Percentiles rank a stretch among this genome's conserved stretches.
These are phyloP conservation scores for Emergomyces pasteurianus DNA, from an alignment of 2,329 filamentous ascomycete species.

Conservation along the genomic window DNA sequence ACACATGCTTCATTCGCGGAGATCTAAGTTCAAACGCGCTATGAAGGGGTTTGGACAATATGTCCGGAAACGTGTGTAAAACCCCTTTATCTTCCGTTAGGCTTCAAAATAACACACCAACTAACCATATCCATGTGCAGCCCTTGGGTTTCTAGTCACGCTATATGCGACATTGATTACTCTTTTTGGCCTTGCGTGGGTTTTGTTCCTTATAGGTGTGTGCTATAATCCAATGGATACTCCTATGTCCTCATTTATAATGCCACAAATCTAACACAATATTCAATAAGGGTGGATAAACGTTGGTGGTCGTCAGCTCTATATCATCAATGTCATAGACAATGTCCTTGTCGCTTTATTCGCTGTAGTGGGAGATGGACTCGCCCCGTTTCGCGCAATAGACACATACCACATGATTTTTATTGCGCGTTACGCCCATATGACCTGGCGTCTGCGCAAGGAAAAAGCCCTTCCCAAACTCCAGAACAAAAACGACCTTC, in stretches of 20 bases:
- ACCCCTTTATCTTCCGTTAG: background rate
- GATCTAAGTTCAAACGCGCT: constrained; percentile 65
- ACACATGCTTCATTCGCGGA: constrained; percentile 73
- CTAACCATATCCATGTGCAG: constrained; percentile 21
- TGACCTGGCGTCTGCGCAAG: constrained; percentile 54
- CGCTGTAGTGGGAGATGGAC: constrained; percentile 56
- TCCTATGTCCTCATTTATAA: background rate
- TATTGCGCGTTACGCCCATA: constrained; percentile 59
- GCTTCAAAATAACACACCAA: background rate
- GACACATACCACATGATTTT: constrained; percentile 85
- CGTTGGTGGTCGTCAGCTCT: constrained; percentile 59
- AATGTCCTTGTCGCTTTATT: constrained; percentile 60
- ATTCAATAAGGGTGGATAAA: constrained; percentile 57
- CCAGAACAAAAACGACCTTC: constrained; percentile 58
- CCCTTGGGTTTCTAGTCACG: constrained; percentile 72
- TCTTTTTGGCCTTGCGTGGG: constrained; percentile 75
- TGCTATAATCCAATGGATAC: background rate
- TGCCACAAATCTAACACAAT: background rate
- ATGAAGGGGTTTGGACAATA: constrained; percentile 76
- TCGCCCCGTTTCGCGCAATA: constrained; percentile 62
- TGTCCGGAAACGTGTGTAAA: constrained; percentile 50
- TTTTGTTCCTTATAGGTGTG: constrained; percentile 71
- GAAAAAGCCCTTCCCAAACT: constrained; percentile 51
- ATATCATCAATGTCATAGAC: constrained; percentile 58
- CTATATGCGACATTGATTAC: constrained; percentile 75